These are phyloP conservation scores for Cladobotryum mycophilum DNA, from an alignment of 2,329 filamentous ascomycete species.

Conservation along the genomic window DNA sequence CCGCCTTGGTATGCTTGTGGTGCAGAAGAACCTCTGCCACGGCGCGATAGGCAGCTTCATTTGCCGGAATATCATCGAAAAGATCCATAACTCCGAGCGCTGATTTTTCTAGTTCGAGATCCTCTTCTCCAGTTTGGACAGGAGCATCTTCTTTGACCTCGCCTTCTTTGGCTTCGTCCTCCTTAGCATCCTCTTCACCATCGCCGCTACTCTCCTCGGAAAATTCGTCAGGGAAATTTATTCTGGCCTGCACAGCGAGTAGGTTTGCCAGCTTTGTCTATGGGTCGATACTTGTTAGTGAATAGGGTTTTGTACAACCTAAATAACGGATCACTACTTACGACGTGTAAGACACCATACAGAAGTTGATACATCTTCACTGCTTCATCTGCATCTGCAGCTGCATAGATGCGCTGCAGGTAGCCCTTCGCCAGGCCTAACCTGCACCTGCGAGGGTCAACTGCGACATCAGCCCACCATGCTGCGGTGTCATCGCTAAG, in stretches of 20 bases:
- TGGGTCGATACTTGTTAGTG: not conserved
- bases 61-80: conserved; percentile 15
- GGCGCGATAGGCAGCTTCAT: conserved; percentile 15
- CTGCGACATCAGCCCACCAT: conserved; percentile 18
- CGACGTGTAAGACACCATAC: conserved; percentile 11
- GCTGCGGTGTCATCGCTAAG: conserved; percentile 10
- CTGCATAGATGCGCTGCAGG: conserved; percentile 14
- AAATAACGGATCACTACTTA: conserved; percentile 1
- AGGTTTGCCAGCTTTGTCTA: conserved; percentile 13
- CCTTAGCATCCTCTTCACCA: not conserved
- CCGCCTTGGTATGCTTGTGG: conserved; percentile 12
- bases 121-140: not conserved
- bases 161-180: not conserved
- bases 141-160: no score
- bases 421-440: conserved; percentile 16
- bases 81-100: conserved; percentile 17
- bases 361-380: conserved; percentile 11
- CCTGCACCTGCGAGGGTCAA: conserved; percentile 14
- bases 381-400: conserved; percentile 6
- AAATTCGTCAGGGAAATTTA: conserved; percentile 13
- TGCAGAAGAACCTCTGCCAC: conserved; percentile 16
- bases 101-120: conserved; percentile 5
- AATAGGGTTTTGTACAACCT: no score
- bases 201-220: not conserved
- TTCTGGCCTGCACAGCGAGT: conserved; percentile 14